A percentile compares a stretch with the other conserved stretches of the same genome.
phyloP scores from a whole-genome alignment of 179 eudicot species.

The Monotropa hypopitys region DNA sequence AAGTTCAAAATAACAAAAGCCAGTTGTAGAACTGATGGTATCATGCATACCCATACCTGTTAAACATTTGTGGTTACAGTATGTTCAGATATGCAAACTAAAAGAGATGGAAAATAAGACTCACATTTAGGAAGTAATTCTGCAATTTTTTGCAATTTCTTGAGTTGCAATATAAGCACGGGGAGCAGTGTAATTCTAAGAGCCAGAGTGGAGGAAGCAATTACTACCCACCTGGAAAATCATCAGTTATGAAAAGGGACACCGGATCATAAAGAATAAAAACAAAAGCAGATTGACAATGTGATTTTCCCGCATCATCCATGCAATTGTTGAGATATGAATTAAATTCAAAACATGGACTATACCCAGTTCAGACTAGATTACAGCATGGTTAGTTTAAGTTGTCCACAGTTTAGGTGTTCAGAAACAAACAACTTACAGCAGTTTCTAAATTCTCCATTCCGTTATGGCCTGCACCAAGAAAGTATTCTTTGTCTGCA shows the following conservation, averaged over 20 bases:
- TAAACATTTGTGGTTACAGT: not conserved
- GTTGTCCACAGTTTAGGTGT: not conserved
- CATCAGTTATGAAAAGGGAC: not conserved
- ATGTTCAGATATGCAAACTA: not conserved
- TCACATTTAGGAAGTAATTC: slow-evolving; percentile 63
- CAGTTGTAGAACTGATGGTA: not conserved
- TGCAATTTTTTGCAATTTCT: slow-evolving; percentile 41
- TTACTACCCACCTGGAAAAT: slow-evolving; percentile 55
- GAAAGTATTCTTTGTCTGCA: not conserved
- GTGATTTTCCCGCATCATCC: not conserved
- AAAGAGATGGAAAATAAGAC: slow-evolving; percentile 6
- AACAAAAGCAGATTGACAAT: not conserved
- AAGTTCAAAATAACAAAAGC: not conserved
- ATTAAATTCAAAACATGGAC: not conserved
- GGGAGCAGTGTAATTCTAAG: slow-evolving; percentile 58
- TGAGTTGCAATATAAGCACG: slow-evolving; percentile 48
- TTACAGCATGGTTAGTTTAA: not conserved
- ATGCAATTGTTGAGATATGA: not conserved
- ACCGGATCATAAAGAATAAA: not conserved
- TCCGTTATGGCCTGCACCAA: not conserved
- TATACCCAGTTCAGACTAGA: not conserved
- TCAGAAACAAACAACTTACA: not conserved
- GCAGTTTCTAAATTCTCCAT: not conserved
- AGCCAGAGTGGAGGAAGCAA: slow-evolving; percentile 53
- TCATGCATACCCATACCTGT: not conserved